Evolutionary conservation across 768 basidiomycete genomes (phyloP).

Genomic region (Lentinula lateritia): DNA sequence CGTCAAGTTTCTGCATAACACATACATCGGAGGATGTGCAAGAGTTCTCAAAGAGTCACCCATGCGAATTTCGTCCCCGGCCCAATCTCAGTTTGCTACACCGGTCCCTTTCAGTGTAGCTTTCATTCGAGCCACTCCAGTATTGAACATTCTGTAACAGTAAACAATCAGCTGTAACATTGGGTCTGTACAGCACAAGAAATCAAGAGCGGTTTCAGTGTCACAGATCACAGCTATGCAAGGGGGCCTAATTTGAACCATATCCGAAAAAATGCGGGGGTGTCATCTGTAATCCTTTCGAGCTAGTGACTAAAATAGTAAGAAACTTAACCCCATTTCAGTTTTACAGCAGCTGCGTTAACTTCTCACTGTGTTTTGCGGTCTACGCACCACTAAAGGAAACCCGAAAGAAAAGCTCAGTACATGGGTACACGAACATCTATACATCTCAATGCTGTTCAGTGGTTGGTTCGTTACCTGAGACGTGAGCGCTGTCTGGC

Average conservation of each 20-base stretch:
- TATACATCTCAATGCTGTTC: slow-evolving; percentile 2
- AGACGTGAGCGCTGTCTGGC: slow-evolving; percentile 5
- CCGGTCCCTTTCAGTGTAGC: neutral
- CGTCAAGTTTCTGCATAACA: no score
- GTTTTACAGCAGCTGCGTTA: no score
- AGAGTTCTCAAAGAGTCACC: no score
- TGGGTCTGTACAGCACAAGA: neutral
- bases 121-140: neutral
- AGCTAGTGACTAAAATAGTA: no score
- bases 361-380: no score
- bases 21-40: no score
- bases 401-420: neutral
- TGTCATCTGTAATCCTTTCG: neutral
- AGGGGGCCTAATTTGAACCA: neutral
- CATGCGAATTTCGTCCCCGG: no score
- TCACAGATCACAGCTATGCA: neutral
- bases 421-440: neutral
- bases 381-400: neutral
- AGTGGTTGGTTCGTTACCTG: neutral
- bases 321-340: no score
- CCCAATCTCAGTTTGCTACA: neutral
- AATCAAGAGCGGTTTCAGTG: neutral
- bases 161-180: neutral
- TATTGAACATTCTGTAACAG: no score
- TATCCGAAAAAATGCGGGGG: neutral